phyloP scores from a whole-genome alignment of 306 rosid species.

The Rosa persica region DNA sequence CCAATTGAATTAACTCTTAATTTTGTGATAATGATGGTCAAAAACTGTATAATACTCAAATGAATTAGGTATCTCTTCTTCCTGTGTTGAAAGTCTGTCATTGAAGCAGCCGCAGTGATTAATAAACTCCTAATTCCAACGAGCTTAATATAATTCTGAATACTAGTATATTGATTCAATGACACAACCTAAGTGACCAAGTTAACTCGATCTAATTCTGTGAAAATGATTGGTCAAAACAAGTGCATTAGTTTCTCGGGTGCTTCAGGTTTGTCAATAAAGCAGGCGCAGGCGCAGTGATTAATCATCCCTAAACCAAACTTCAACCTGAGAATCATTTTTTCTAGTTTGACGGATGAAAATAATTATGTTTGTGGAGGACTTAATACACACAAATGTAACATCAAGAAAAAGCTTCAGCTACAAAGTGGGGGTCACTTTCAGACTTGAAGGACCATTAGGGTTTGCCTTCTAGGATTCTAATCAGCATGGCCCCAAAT shows the following conservation, averaged over 20 bases:
- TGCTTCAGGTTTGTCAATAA: background rate
- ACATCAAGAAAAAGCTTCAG: conserved; percentile 13
- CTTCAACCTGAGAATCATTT: conserved; percentile 19
- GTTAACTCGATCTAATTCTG: background rate
- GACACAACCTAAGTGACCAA: background rate
- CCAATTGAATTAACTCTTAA: too few relatives aligned
- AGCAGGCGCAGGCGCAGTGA: conserved; percentile 6
- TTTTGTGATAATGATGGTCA: background rate
- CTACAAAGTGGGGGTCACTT: conserved; percentile 32
- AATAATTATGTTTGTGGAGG: conserved; percentile 14
- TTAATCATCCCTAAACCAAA: background rate
- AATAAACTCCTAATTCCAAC: background rate
- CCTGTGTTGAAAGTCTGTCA: background rate
- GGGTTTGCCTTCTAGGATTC: conserved; percentile 27
- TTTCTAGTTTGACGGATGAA: conserved; percentile 6
- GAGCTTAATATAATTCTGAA: background rate
- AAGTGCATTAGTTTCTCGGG: background rate
- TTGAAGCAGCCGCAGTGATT: background rate
- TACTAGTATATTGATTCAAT: background rate
- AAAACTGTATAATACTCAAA: background rate
- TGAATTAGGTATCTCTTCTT: background rate
- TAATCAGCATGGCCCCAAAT: conserved; percentile 32
- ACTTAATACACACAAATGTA: background rate
- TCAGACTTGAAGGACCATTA: conserved; percentile 33
- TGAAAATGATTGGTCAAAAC: background rate